A percentile compares a stretch with the other conserved stretches of the same genome.
phyloP scores from a whole-genome alignment of 345 rosid genomes.

The Eucalyptus decipiens region DNA sequence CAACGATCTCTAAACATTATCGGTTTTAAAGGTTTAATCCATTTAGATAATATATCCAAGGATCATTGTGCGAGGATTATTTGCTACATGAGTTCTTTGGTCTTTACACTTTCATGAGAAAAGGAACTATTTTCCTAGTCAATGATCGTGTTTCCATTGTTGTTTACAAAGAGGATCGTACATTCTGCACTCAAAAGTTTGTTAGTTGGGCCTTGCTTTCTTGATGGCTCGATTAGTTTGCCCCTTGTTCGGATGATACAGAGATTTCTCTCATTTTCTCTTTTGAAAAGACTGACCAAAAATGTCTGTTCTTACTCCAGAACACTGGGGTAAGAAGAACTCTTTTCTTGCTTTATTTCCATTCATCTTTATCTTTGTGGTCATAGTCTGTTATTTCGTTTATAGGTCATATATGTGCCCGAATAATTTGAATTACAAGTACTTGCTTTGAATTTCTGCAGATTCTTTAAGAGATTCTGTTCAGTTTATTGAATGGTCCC shows the following conservation, averaged over 20 bases:
- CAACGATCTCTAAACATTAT: not conserved
- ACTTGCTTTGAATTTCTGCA: constrained; percentile 6
- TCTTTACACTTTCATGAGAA: not conserved
- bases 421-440: not conserved
- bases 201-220: not conserved
- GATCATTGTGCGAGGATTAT: not conserved
- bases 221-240: not conserved
- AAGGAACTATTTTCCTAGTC: not conserved
- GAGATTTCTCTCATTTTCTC: not conserved
- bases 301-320: too few species aligned
- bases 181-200: not conserved
- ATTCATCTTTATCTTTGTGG: not conserved
- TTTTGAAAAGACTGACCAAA: too few species aligned
- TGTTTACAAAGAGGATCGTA: not conserved
- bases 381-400: not conserved
- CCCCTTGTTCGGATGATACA: not conserved
- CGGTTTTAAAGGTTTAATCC: not conserved
- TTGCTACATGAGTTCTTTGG: not conserved
- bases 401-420: not conserved
- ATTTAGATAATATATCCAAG: not conserved
- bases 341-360: not conserved
- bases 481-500: constrained; percentile 97
- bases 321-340: not conserved
- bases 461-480: constrained; percentile 99
- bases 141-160: not conserved